Conservation (phyloP, 2,329 filamentous ascomycete genomes). For the Fusarium mexicanum region DNA sequence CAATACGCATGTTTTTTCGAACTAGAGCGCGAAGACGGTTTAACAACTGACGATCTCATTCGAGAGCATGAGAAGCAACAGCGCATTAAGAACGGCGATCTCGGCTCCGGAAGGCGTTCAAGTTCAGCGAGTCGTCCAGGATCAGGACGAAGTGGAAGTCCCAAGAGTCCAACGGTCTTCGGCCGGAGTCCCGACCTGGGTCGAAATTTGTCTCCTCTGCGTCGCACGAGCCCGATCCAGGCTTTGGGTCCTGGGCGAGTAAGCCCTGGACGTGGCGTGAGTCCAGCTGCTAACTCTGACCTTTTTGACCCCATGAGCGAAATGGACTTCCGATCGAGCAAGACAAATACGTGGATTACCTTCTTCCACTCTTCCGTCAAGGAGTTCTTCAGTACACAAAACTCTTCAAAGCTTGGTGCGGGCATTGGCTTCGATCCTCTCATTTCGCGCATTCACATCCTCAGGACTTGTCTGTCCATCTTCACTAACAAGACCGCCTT, state of each 20-base stretch:
- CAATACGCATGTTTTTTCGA: constrained; percentile 60
- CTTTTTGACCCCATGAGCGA: constrained; percentile 46
- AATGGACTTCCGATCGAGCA: constrained; percentile 55
- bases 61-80: constrained; percentile 50
- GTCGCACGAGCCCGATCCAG: constrained; percentile 19
- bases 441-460: constrained; percentile 49
- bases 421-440: constrained; percentile 49
- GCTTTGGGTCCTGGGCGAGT: constrained; percentile 19
- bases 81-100: constrained; percentile 30
- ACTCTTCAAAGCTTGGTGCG: constrained; percentile 34
- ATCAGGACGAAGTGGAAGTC: constrained; percentile 31
- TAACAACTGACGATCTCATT: constrained; percentile 54
- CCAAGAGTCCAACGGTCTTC: constrained; percentile 20
- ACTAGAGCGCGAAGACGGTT: constrained; percentile 55
- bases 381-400: constrained; percentile 51
- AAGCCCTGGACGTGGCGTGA: constrained; percentile 36
- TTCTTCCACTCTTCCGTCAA: constrained; percentile 55
- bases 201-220: constrained; percentile 34
- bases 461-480: constrained; percentile 52
- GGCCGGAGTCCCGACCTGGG: constrained; percentile 29
- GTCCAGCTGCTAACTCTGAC: constrained; percentile 46
- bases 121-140: constrained; percentile 38
- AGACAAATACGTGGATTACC: constrained; percentile 50
- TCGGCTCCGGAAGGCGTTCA: constrained; percentile 26
- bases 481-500: constrained; percentile 50